Evolutionary conservation across 441 rosid genomes (phyloP).

Genomic region (Flueggea neowawraea): DNA sequence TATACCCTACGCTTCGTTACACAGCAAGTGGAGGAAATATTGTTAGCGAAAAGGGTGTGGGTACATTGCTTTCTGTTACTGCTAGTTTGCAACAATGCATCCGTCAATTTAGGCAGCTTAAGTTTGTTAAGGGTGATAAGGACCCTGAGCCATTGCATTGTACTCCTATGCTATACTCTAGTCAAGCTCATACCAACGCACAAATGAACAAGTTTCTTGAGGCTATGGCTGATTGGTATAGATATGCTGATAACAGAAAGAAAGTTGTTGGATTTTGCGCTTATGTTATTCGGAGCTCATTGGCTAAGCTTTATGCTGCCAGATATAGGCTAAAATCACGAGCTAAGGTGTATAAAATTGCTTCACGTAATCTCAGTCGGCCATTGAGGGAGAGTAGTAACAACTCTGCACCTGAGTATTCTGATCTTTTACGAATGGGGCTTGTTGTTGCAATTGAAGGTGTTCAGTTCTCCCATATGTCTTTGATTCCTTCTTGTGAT

Average conservation of each 20-base stretch:
- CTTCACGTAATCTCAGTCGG: constrained; percentile 80
- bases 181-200: constrained; percentile 98
- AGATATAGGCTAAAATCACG: constrained; percentile 96
- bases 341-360: constrained; percentile 88
- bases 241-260: constrained; percentile 92
- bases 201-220: constrained; percentile 99
- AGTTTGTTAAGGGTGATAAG: constrained; percentile 87
- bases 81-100: constrained; percentile 91
- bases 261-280: constrained; percentile 98
- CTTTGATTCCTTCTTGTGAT: constrained; percentile 92
- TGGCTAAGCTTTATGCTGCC: constrained; percentile 97
- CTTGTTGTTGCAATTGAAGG: constrained; percentile 97
- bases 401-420: constrained; percentile 91
- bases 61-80: constrained; percentile 92
- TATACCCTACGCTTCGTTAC: constrained; percentile 85
- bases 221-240: constrained; percentile 98
- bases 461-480: constrained; percentile 92
- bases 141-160: constrained; percentile 98
- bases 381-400: constrained; percentile 86
- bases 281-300: constrained; percentile 88
- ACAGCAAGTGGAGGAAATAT: constrained; percentile 79
- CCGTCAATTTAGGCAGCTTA: constrained; percentile 71
- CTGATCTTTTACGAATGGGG: constrained; percentile 97
- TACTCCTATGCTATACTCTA: constrained; percentile 92
- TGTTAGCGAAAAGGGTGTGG: constrained; percentile 85